Percentiles rank a stretch among this genome's conserved stretches.
These are phyloP conservation scores for Chaetomium sp. DNA, from an alignment of 2,329 filamentous ascomycete species.

Conservation along the genomic window DNA sequence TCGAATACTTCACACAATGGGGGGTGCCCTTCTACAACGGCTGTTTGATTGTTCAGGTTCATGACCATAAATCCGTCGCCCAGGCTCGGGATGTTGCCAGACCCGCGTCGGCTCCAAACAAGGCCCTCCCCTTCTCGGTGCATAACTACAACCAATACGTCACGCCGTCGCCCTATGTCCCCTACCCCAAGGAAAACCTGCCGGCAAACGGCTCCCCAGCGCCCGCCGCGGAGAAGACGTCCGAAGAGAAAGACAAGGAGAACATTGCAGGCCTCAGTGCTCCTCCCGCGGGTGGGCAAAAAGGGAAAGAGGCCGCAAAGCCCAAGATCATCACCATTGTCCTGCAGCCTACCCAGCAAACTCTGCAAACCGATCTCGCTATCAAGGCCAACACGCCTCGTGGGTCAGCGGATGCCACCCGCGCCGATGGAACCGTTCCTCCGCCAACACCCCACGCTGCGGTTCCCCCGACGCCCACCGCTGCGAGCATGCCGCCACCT, in stretches of 20 bases:
- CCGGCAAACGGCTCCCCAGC: constrained; percentile 21
- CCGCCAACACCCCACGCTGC: constrained; percentile 61
- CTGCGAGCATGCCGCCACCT: constrained; percentile 51
- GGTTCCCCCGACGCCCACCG: constrained; percentile 56
- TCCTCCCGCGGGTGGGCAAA: constrained; percentile 37
- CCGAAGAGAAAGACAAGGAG: constrained; percentile 48
- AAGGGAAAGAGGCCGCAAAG: constrained; percentile 44
- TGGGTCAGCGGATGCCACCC: constrained; percentile 32
- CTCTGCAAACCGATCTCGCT: constrained; percentile 66
- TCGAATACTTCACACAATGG: constrained; percentile 66
- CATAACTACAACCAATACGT: constrained; percentile 89
- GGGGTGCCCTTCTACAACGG: constrained; percentile 86
- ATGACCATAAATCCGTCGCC: constrained; percentile 70
- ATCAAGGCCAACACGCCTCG: constrained; percentile 68
- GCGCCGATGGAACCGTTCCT: constrained; percentile 41
- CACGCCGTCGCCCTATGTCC: constrained; percentile 79
- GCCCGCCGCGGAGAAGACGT: constrained; percentile 30
- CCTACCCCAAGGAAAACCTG: constrained; percentile 58
- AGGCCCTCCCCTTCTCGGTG: constrained; percentile 68
- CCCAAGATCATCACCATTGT: constrained; percentile 70
- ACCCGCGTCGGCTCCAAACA: constrained; percentile 50
- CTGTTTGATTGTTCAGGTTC: constrained; percentile 89
- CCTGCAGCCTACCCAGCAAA: constrained; percentile 74
- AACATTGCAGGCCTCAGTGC: constrained; percentile 49
- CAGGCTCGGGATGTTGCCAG: constrained; percentile 54